Evolutionary conservation across 805 yeast species (phyloP), one percentile per base, ranked within the genome.

Genomic region (Starmerella ratchasimensis): DNA sequence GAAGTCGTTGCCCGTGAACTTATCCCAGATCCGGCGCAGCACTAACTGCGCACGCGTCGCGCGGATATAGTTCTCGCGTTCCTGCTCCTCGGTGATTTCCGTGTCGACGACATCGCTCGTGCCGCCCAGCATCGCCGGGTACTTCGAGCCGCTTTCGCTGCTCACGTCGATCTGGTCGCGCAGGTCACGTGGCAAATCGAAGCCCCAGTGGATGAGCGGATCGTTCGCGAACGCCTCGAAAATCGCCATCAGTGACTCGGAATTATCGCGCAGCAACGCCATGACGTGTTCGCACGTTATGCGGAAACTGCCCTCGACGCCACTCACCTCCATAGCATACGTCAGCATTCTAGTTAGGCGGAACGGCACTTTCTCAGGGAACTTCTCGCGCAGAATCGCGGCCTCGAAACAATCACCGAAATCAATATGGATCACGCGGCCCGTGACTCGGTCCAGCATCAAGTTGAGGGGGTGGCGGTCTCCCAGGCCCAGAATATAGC

Each of bases 381-480:
- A 93, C 56, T 90, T 90, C 50, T 93, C 98, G 48, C 99, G 72
- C 43, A 90, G 62, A 34, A 88, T 84, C 0, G 99, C 98, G 2
- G 97, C 95, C 57, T 90, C 99, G 54, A 90, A 90, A 69, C 99
- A 90, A 57, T 90, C 99, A 48, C 98, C 99, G 60, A 88, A 90
- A 67, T 90, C 99, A 60, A 90, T 88, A 56, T 90, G 99, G 27
- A 90, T 72, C 36, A 90, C 95, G 53, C 88, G 84, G 44, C 99
- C 99, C 0, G 97, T 83, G 34, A 78, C 72, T 45, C 95, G 66
- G 57, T 88, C 94, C 60, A 90, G 71, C 96, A 90, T 82, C 60
- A 90, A 68, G 54, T 90, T 90, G 22, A 96, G 82, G 20, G 98
- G 98, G 59, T 90, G 99, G 44, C 99, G 73, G 57, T 90, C 99